Base-by-base conservation (phyloP, 108 stramenopile species). In the Epithemia pelagica region DNA sequence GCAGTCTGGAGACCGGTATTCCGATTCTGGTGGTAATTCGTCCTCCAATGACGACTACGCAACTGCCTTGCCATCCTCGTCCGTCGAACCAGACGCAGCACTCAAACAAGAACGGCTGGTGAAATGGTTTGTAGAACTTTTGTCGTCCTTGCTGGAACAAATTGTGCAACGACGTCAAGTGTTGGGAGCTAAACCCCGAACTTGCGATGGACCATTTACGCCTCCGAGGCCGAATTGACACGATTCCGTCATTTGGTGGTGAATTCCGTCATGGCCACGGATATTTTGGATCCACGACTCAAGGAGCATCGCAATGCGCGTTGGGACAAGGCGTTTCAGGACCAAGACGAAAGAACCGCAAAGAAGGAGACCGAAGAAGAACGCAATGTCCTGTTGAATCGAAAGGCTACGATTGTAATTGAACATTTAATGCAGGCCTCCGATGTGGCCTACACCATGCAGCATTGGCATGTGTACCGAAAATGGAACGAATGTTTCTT, bases 241-340 rank as follows among this genome's bases (percentile, higher is more conserved):
- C 78, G 78, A 25, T 85, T 85, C 67, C 78, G 76, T 30, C 78
- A 81, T 53, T 70, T 85, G 0, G 31, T 85, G 2, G 70, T 79
- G 29, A 82, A 78, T 55, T 69, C 62, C 18, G 77, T 82, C 18
- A 65, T 85, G 23, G 78, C 78, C 24, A 85, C 80, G 20, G 84
- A 85, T 64, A 81, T 85, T 28, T 68, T 78, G 32, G 75, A 81
- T 56, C 70, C 67, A 46, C 68, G 75, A 52, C 52, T 78, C 61
- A 68, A 69, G 23, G 52, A 32, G 18, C 57, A 54, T 1, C 77
- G 73, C n/a, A 78, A 78, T 54, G 67, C 57, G 15, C 71, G 79
- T 15, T 84, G 83, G 83, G 74, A 74, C n/a, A 73, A 75, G 26
- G 83, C 80, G 19, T 84, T 84, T 62, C 5, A 46, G 5, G 15